These are phyloP conservation scores for Marvania coccoides DNA, from an alignment of 139 green algal genomes.

Conservation along the genomic window DNA sequence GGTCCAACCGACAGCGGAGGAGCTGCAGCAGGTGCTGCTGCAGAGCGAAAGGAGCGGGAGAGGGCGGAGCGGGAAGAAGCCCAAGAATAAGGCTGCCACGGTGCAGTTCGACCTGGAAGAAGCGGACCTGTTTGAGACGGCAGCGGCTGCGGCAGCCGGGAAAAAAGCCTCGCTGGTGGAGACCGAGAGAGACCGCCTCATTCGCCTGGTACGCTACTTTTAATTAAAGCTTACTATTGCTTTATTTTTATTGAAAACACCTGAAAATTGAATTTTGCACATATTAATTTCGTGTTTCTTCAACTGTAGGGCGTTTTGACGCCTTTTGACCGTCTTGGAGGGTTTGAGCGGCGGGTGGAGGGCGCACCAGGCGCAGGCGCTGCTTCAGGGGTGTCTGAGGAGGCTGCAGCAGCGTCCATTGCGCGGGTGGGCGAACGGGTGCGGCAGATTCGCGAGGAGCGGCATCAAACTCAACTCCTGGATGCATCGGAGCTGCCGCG, in stretches of 20 bases:
- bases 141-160: not conserved
- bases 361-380: not conserved
- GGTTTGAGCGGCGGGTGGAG: constrained; percentile 61
- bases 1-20: not conserved
- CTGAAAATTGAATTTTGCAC: not conserved
- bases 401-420: constrained; percentile 11
- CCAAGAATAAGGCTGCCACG: not conserved
- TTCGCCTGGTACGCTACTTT: constrained; percentile 61
- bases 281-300: not conserved
- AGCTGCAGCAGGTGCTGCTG: not conserved
- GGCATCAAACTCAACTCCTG: constrained; percentile 33
- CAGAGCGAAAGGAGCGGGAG: not conserved
- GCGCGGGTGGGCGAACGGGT: constrained; percentile 34
- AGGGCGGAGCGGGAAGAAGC: not conserved
- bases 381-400: not conserved
- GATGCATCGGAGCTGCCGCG: constrained; percentile 42
- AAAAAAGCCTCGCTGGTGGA: constrained; percentile 45
- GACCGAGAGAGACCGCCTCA: constrained; percentile 77
- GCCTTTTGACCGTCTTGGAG: constrained; percentile 73
- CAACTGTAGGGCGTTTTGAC: constrained; percentile 77
- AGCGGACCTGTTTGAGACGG: constrained; percentile 20
- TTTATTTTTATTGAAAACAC: not conserved
- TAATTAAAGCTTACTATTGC: not conserved
- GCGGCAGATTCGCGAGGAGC: constrained; percentile 14
- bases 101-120: constrained; percentile 24